Base-by-base conservation (phyloP, 148 eudicot species). In the Dysphania ambrosioides region DNA sequence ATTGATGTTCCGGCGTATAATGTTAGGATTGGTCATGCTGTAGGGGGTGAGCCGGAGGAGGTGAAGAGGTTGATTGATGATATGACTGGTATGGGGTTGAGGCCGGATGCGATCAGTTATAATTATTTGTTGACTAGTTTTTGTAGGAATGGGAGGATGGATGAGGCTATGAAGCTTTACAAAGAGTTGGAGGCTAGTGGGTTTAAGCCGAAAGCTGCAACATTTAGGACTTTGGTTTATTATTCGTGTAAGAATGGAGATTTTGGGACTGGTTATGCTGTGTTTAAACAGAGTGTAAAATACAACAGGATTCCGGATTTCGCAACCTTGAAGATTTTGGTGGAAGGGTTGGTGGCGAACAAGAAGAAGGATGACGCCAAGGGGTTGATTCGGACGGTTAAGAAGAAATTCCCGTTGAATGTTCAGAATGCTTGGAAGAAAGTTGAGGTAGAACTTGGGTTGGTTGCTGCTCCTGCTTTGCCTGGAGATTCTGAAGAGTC, bases 301-400 rank as follows among this genome's bases (percentile, higher is more conserved):
- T 69, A 74, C 29, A 72, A 87, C 41, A 91, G 82, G 84, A 84
- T 93, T n/a, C 98, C 93, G 0, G 98, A 93, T 83, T 89, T 89
- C 21, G 83, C 76, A 26, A 89, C 93, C 0, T 81, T 93, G 87
- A 85, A 86, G 85, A 77, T 71, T 82, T 83, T 93, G 77, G 88
- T 83, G 27, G 85, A 84, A 72, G 98, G 97, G 29, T 73, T 93
- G 77, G 88, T 83, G 66, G 79, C 81, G 67, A 84, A 80, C 56
- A 83, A 82, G 34, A 81, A 77, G 58, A 75, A 26, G 80, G 82
- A 74, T 69, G 92, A 89, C 21, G 98, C 91, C 0, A 89, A 85
- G 61, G 89, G 77, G 29, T 58, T 85, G 88, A 83, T 84, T 78
- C 56, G 92, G 80, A 93, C 92, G 0, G 78, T 89, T 72, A 91